Evolutionary conservation across 1,139 yeast genomes (phyloP), one percentile per base, ranked within the genome.

Genomic region (Petasospora fabianii): DNA sequence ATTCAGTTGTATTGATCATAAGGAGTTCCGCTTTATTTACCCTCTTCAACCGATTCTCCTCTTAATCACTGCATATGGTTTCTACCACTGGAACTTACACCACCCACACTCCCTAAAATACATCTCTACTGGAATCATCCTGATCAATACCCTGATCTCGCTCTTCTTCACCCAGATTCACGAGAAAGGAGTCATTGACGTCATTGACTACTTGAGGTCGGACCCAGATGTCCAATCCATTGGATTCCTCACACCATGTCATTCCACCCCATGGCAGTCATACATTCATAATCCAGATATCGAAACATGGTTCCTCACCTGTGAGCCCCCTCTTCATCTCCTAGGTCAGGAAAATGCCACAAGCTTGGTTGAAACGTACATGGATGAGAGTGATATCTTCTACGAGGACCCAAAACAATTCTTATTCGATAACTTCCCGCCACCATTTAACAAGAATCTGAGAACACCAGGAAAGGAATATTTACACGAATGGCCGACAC

Each of bases 241-340:
- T 30, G 95, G 96, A 1, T 83, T 92, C 49, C 60, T 94, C 15
- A 86, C 90, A 57, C 98, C 99, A 0, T 94, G 98, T 54, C 98
- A 94, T 59, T 90, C 97, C 0, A 90, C 97, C 0, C 98, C 98
- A 3, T 86, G 95, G 83, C 96, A 87, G 55, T 77, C 95, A 27
- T 80, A 84, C 54, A 61, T 94, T 31, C 96, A 88, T 54, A 63
- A 84, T 18, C 60, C 65, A 7, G 71, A 70, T 14, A 59, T 76
- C 4, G 35, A 61, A 4, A 46, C 77, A 3, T 85, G 96, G 96
- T 82, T 83, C 44, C 66, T 94, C 29, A 79, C 96, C 0, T 94
- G 99, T 59, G 95, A 87, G 47, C 99, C 98, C 0, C 98, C 98
- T 1, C 61, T 86, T 15, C 59, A 61, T 46, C 40, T 58, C 8